Evolutionary conservation across 352 stramenopile species (phyloP).

Genomic region (Phytophthora pinifolia): DNA sequence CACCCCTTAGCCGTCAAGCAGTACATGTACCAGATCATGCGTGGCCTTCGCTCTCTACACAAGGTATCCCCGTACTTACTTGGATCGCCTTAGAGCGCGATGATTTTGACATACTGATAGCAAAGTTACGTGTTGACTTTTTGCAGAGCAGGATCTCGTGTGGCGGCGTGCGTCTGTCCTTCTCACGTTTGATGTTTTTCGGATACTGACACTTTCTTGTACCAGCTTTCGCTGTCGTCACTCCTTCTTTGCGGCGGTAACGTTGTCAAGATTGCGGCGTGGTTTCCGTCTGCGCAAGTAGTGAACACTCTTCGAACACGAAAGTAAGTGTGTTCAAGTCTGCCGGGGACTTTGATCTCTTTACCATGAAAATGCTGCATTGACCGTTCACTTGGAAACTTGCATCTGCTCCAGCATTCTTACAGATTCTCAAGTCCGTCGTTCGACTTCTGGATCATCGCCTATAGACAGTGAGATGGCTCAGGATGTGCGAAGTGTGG

Average conservation of each 20-base stretch:
- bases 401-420: constrained; percentile 29
- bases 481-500: constrained; percentile 55
- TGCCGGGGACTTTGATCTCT: too few species aligned
- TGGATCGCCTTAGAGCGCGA: neutral
- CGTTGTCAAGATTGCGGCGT: constrained; percentile 35
- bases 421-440: constrained; percentile 28
- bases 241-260: constrained; percentile 41
- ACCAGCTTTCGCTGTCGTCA: constrained; percentile 45
- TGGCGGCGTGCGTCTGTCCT: constrained; percentile 36
- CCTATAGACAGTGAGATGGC: constrained; percentile 2
- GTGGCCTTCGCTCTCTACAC: constrained; percentile 33
- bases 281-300: constrained; percentile 38
- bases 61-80: constrained; percentile 21
- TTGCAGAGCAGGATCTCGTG: constrained; percentile 27
- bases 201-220: neutral
- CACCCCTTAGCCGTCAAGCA: constrained; percentile 38
- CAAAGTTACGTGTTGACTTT: neutral
- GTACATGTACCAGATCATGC: constrained; percentile 33
- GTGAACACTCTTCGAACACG: constrained; percentile 23
- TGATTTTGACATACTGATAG: too few species aligned
- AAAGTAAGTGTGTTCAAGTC: constrained; percentile 9
- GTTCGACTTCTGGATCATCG: constrained; percentile 27
- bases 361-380: too few species aligned
- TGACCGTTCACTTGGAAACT: neutral
- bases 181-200: neutral